Percentiles rank a stretch among this genome's conserved stretches.
These are phyloP conservation scores for Diaporthe ampelina DNA, from an alignment of 2,329 filamentous ascomycete species.

Conservation along the genomic window DNA sequence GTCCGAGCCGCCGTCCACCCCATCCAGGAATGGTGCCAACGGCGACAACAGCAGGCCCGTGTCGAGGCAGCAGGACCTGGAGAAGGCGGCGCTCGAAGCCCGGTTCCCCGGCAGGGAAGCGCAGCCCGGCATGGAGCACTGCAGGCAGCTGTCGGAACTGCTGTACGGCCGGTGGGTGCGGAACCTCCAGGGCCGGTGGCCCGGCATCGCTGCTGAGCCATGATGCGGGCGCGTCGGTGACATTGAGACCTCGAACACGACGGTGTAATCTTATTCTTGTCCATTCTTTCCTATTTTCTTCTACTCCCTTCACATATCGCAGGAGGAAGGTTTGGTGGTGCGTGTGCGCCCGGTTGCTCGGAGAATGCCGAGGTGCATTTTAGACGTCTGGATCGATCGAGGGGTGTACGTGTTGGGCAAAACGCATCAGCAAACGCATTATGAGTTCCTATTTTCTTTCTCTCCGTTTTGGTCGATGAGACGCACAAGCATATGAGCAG, in stretches of 20 bases:
- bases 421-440: constrained; percentile 24
- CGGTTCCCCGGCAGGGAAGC: constrained; percentile 69
- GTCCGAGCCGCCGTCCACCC: constrained; percentile 43
- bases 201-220: constrained; percentile 51
- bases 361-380: not conserved
- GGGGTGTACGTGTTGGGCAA: not conserved
- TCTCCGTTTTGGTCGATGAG: constrained; percentile 7
- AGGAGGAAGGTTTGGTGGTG: not conserved
- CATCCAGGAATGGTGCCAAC: constrained; percentile 38
- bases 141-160: constrained; percentile 88
- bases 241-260: not conserved
- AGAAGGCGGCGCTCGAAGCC: constrained; percentile 63
- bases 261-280: not conserved
- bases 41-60: constrained; percentile 46
- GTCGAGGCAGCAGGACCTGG: constrained; percentile 54
- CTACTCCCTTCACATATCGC: not conserved
- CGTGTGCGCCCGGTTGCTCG: not conserved
- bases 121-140: constrained; percentile 88
- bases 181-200: constrained; percentile 81
- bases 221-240: constrained; percentile 41
- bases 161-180: constrained; percentile 93
- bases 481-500: constrained; percentile 24
- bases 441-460: not conserved
- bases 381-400: not conserved
- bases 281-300: not conserved